phyloP scores from a whole-genome alignment of 2,329 filamentous ascomycete species.

The Pyricularia sp. region DNA sequence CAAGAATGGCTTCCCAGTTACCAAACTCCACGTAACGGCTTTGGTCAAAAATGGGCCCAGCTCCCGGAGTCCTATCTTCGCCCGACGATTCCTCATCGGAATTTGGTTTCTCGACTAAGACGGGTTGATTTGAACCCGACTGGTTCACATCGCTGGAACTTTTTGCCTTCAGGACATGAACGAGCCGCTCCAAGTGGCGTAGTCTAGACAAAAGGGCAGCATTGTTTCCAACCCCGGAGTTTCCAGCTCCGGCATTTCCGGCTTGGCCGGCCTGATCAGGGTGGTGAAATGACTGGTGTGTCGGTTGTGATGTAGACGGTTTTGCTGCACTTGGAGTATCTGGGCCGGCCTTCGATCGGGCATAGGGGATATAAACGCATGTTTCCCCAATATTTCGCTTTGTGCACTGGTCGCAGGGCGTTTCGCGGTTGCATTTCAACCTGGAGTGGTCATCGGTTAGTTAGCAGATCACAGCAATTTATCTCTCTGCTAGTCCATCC shows the following conservation, averaged over 20 bases:
- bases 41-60: conserved; percentile 10
- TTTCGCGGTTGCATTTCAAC: conserved; percentile 16
- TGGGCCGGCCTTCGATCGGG: neutral
- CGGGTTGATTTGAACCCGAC: neutral
- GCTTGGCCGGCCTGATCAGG: neutral
- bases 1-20: conserved; percentile 17
- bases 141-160: neutral
- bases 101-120: neutral
- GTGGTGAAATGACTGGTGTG: neutral
- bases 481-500: neutral
- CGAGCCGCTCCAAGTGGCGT: conserved; percentile 6
- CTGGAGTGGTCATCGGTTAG: neutral
- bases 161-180: conserved; percentile 1
- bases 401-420: conserved; percentile 17
- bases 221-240: neutral
- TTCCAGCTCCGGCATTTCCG: neutral
- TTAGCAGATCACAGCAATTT: neutral
- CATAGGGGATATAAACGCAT: conserved; percentile 12
- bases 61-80: neutral
- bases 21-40: conserved; percentile 15
- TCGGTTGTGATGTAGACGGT: neutral
- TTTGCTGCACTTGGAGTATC: neutral
- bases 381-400: conserved; percentile 13
- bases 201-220: conserved; percentile 2
- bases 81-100: neutral